A percentile compares a stretch with the other conserved stretches of the same genome.
Conservation (phyloP, 495 filamentous ascomycete species). For the Endocarpon pusillum region DNA sequence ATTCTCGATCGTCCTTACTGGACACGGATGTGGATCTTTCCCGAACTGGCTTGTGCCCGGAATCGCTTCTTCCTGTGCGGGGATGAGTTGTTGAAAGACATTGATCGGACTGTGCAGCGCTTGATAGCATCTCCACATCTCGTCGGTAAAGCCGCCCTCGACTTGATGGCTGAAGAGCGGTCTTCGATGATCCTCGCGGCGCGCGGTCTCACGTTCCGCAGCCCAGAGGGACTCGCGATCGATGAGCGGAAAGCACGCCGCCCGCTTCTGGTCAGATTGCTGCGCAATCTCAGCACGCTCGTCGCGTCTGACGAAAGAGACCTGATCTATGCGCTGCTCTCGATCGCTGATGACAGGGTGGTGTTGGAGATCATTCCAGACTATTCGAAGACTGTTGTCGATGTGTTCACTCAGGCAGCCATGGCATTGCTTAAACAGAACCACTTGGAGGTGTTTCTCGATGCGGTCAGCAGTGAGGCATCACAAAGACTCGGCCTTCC, state of each 20-base stretch:
- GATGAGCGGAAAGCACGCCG: too few relatives aligned
- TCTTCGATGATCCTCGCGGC: neutral
- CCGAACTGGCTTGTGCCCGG: neutral
- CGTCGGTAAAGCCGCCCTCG: neutral
- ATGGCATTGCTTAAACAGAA: neutral
- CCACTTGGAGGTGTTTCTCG: neutral
- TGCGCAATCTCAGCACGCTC: neutral
- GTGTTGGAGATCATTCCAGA: neutral
- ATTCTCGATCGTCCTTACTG: neutral
- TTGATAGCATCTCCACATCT: neutral
- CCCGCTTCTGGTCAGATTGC: neutral
- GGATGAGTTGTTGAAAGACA: neutral
- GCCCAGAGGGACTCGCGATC: neutral
- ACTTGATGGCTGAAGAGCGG: neutral
- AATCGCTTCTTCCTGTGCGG: neutral
- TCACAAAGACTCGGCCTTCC: neutral
- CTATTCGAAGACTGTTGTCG: neutral
- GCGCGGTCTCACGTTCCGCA: neutral
- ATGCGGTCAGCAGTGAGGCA: neutral
- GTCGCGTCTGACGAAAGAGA: neutral
- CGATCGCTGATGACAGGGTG: neutral
- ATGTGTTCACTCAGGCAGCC: neutral
- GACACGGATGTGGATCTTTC: neutral
- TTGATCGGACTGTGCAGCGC: neutral
- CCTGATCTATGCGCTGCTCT: neutral